Conservation (phyloP, 1,284 basidiomycete species). For the Fistulinella cinereoalba region DNA sequence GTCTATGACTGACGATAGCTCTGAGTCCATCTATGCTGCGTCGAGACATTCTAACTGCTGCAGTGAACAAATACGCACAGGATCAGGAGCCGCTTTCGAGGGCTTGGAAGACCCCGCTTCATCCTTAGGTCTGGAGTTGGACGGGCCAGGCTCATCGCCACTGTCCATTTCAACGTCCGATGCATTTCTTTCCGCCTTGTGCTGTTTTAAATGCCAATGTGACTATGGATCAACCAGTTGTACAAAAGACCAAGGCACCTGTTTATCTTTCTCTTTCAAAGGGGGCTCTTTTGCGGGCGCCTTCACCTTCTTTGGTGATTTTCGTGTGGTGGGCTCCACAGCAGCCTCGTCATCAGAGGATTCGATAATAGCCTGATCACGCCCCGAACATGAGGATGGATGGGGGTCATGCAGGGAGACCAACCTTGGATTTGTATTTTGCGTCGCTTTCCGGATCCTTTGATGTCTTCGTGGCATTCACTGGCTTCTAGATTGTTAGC, state of each 20-base stretch:
- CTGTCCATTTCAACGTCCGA: slow-evolving; percentile 12
- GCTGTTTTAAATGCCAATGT: neutral
- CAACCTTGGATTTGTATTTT: slow-evolving; percentile 26
- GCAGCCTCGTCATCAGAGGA: slow-evolving; percentile 27
- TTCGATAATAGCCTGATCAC: slow-evolving; percentile 24
- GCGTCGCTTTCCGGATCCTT: slow-evolving; percentile 20
- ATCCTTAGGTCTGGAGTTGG: slow-evolving; percentile 2
- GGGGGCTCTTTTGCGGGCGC: slow-evolving; percentile 1
- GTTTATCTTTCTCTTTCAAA: slow-evolving; percentile 12
- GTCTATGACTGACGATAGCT: slow-evolving; percentile 58
- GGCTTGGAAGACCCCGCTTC: slow-evolving; percentile 4
- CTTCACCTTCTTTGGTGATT: slow-evolving; percentile 8
- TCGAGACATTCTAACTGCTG: neutral
- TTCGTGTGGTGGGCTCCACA: slow-evolving; percentile 2
- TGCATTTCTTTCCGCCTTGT: slow-evolving; percentile 2
- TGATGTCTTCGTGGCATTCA: slow-evolving; percentile 9
- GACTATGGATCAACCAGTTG: neutral
- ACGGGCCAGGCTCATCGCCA: slow-evolving; percentile 9
- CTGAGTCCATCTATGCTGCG: slow-evolving; percentile 50
- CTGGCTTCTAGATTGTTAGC: slow-evolving; percentile 2
- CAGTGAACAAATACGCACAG: slow-evolving; percentile 14
- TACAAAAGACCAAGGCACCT: neutral
- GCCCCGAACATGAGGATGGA: neutral
- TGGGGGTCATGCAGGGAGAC: neutral
- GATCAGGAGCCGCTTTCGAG: slow-evolving; percentile 11